Base-by-base conservation (phyloP, 192 early-diverging fungal genomes). In the Coemansia sp. region DNA sequence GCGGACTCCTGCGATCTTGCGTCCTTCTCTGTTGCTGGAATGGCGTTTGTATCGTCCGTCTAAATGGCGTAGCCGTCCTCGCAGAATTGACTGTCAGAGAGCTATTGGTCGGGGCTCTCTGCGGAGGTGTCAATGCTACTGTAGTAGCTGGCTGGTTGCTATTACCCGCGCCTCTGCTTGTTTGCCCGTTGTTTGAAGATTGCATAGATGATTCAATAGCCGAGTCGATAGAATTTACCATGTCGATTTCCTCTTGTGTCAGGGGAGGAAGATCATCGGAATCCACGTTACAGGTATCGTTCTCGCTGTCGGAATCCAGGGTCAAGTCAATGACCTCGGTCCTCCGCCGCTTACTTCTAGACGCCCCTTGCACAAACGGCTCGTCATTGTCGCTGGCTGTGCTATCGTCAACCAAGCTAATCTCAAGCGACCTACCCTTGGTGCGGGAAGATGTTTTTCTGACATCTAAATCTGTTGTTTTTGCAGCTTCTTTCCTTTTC, bases 321-420 rank as follows among this genome's bases (percentile, higher is more conserved):
- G 88, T 91, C 35, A 91, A 70, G 64, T 91, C 90, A 43, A 91
- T 84, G 39, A 86, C 71, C 25, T 88, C 86, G 10, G 77, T 64
- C 20, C 83, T 74, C 35, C 65, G 73, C n/a, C 84, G 75, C 65
- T 84, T 83, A 46, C 59, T 77, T 26, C 35, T 37, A 15, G 29
- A 13, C 20, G 25, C 8, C 12, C 7, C 7, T 13, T 49, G 61
- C 9, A 40, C 21, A 13, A 28, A 53, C 20, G 15, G 9, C 2
- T 52, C 53, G 40, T 63, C 66, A 18, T 25, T 59, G 29, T 72
- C 74, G 57, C 79, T 76, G 46, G 75, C 10, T 48, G 72, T 74
- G 63, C 70, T 67, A 1, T 64, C 35, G 23, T 68, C 77, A 12
- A 29, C 43, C 21, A 53, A 53, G 10, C 53, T 64, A 2, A 71